These are phyloP conservation scores for Penicillium coffeae DNA, from an alignment of 495 filamentous ascomycete genomes.

Conservation along the genomic window DNA sequence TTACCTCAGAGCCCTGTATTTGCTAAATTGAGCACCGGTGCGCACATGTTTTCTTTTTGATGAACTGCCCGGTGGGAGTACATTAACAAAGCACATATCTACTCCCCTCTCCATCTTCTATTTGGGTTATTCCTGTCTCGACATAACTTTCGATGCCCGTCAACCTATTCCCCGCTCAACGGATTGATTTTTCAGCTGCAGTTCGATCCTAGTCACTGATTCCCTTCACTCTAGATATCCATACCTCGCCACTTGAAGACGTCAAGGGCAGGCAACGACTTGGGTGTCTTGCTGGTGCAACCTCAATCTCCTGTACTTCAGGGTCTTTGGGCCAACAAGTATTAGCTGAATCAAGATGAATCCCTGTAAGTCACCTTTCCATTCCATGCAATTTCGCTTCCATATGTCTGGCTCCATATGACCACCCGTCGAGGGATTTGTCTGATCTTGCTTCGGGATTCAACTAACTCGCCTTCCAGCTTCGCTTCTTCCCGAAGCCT, in stretches of 20 bases:
- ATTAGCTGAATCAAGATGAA: conserved; percentile 27
- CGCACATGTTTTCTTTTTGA: too few relatives aligned
- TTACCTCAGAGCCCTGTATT: too few relatives aligned
- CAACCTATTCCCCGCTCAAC: not conserved
- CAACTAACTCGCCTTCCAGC: conserved; percentile 18
- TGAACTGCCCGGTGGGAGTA: too few relatives aligned
- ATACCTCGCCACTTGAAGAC: conserved; percentile 9
- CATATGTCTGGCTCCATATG: too few relatives aligned
- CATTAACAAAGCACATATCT: too few relatives aligned
- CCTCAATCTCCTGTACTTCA: conserved; percentile 16
- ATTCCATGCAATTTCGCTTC: not conserved
- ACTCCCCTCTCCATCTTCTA: not conserved
- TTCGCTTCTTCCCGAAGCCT: conserved; percentile 35
- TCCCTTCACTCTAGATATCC: conserved; percentile 12
- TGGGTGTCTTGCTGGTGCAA: conserved; percentile 19
- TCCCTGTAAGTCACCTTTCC: conserved; percentile 19
- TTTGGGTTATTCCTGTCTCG: too few relatives aligned
- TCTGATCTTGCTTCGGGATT: conserved; percentile 10
- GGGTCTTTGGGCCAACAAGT: conserved; percentile 19
- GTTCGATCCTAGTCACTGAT: conserved; percentile 17
- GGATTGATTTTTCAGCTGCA: not conserved
- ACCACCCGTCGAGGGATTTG: too few relatives aligned
- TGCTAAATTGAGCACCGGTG: too few relatives aligned
- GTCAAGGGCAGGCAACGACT: conserved; percentile 13
- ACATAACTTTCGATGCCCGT: too few relatives aligned